Base-by-base conservation (phyloP, 225 moss, liverwort and hornwort species). In the Ulota crispa region DNA sequence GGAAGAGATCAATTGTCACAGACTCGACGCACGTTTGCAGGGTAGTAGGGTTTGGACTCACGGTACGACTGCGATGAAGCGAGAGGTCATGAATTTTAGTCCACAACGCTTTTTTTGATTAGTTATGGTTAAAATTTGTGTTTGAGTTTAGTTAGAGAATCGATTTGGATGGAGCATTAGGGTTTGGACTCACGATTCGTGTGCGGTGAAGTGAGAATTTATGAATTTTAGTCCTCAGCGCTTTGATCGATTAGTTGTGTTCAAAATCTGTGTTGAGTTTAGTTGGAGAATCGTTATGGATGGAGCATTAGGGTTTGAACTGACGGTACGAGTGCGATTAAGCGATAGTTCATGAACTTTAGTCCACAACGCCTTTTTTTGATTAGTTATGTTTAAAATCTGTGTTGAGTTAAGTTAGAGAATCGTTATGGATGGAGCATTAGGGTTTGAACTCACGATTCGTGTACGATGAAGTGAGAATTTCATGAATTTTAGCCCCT, bases 151-250 rank as follows among this genome's bases (percentile, higher is more conserved):
- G 76, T 31, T 45, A 31, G 64, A 31, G 23, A 43, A 64, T 31
- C 76, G 64, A 63, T 37, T 8, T 37, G 37, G 87, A 89, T 75
- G 85, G 82, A 52, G 20, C 87, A 18, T 70, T 80, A 87, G 59
- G 82, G 69, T 27, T 28, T 88, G 13, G 78, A 83, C 1, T 74
- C 82, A 39, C 39, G 39, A 36, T 36, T 6, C 6, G 36, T 36
- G 39, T 39, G 9, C 39, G 39, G 9, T 39, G 9, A 39, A 39
- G 1, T 39, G 39, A 39, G 39, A 39, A 2, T 39, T 39, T 2
- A 39, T 39, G 39, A 39, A 39, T 39, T 7, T 39, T 39, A 39
- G 39, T 39, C 39, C 39, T 9, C 8, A 39, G 39, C 9, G 39
- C 39, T 31, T 62, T 65, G 19, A 59, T 6, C 3, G 42, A 20